These are phyloP conservation scores for Venturia nashicola DNA, from an alignment of 2,329 filamentous ascomycete species.

Conservation along the genomic window DNA sequence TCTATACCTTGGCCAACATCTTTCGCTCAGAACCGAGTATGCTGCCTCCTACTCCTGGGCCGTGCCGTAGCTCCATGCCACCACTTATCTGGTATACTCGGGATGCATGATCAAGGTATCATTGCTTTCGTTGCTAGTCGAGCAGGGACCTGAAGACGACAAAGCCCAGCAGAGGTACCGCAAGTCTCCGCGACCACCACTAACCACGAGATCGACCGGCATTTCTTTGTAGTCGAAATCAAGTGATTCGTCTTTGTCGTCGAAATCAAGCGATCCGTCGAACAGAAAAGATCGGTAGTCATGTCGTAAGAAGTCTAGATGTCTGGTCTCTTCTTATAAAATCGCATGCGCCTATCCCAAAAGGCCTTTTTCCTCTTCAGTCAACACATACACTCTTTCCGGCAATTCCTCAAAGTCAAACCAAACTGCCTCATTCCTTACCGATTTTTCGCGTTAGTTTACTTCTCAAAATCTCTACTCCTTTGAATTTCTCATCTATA, in stretches of 20 bases:
- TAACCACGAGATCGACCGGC: not conserved
- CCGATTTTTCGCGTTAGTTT: not conserved
- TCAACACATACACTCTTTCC: slow-evolving; percentile 1
- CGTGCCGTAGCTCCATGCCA: no score
- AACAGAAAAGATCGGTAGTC: not conserved
- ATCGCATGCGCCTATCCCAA: not conserved
- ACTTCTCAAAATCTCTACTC: not conserved
- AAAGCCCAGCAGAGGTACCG: not conserved
- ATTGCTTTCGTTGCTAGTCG: not conserved
- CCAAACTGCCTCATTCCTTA: not conserved
- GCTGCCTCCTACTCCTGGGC: no score
- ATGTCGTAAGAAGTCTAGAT: not conserved
- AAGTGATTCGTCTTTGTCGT: not conserved
- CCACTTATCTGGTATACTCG: not conserved
- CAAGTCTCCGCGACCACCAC: not conserved
- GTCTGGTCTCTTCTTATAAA: not conserved
- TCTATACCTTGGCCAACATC: no score
- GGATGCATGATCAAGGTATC: not conserved
- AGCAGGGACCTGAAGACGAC: not conserved
- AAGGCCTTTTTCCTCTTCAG: not conserved
- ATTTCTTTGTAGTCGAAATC: not conserved
- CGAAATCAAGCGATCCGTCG: not conserved
- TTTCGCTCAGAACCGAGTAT: no score
- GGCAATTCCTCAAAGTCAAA: not conserved
- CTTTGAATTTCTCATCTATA: not conserved